A percentile compares a stretch with the other conserved stretches of the same genome.
phyloP scores from a whole-genome alignment of 23 red algal genomes.

The Agarophyton chilense region DNA sequence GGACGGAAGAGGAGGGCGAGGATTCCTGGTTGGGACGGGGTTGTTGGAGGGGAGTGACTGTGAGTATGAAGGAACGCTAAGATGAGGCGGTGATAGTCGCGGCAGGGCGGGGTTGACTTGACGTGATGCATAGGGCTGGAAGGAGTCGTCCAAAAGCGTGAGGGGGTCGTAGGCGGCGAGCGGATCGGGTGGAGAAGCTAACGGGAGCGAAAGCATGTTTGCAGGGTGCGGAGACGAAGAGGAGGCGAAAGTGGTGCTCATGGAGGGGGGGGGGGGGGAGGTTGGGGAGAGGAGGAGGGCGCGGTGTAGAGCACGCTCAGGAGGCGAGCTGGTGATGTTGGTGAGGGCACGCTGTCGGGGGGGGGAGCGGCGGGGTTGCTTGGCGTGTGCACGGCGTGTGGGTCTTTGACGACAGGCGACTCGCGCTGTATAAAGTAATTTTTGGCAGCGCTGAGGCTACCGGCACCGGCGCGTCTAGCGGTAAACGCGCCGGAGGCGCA shows the following conservation, averaged over 20 bases:
- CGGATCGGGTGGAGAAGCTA: background rate
- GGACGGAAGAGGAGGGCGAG: background rate
- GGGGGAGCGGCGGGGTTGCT: background rate
- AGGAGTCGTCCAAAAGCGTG: constrained; percentile 44
- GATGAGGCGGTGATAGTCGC: background rate
- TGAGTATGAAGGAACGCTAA: constrained; percentile 5
- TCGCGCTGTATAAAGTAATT: background rate
- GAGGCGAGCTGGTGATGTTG: background rate
- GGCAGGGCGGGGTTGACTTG: background rate
- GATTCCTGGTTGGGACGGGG: background rate
- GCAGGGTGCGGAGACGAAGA: constrained; percentile 1
- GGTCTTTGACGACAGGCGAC: background rate
- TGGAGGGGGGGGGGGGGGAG: background rate
- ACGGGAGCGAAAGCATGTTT: background rate
- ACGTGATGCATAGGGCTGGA: background rate
- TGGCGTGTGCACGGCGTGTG: background rate
- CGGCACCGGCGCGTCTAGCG: background rate
- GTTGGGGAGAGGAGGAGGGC: background rate
- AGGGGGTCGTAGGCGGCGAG: constrained; percentile 26
- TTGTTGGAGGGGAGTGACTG: constrained; percentile 21
- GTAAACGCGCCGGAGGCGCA: too few relatives aligned
- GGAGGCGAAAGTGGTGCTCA: constrained; percentile 18
- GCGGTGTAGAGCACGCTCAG: background rate
- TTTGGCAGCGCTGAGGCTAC: background rate
- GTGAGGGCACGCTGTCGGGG: background rate